phyloP scores from a whole-genome alignment of 225 moss, liverwort and hornwort species.

The Asterella californica region DNA sequence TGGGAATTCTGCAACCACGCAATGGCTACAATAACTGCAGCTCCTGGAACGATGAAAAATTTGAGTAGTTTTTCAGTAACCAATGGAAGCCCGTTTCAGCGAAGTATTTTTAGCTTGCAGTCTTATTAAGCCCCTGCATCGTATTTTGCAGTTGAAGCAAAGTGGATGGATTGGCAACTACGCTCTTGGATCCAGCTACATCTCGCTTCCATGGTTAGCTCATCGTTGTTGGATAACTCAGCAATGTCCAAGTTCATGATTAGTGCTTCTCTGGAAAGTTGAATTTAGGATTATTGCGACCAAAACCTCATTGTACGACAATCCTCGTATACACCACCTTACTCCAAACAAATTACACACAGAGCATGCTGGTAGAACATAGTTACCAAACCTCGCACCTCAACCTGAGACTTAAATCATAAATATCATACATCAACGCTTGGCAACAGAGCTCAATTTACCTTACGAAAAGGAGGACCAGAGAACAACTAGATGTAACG shows the following conservation, averaged over 20 bases:
- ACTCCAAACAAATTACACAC: too few relatives aligned
- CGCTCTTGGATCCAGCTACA: conserved; percentile 85
- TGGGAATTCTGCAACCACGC: neutral
- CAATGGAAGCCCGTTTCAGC: neutral
- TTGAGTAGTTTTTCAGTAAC: neutral
- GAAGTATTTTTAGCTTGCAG: neutral
- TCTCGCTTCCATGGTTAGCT: conserved; percentile 75
- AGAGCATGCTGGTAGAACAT: too few relatives aligned
- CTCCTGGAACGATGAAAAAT: neutral
- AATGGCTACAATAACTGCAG: conserved; percentile 9
- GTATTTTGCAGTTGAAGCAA: conserved; percentile 68
- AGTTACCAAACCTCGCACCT: too few relatives aligned
- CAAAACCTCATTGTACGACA: neutral
- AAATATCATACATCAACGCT: too few relatives aligned
- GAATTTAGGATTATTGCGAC: neutral
- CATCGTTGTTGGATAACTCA: neutral
- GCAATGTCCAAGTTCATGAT: neutral
- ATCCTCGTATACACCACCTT: neutral
- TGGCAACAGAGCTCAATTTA: too few relatives aligned
- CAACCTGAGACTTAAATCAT: too few relatives aligned
- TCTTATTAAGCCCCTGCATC: neutral
- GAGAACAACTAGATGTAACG: too few relatives aligned
- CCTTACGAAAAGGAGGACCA: too few relatives aligned
- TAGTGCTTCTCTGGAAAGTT: neutral
- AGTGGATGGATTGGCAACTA: conserved; percentile 96